A percentile compares a stretch with the other conserved stretches of the same genome.
phyloP scores from a whole-genome alignment of 2,329 filamentous ascomycete genomes.

The Dryadomyces sulphureus region DNA sequence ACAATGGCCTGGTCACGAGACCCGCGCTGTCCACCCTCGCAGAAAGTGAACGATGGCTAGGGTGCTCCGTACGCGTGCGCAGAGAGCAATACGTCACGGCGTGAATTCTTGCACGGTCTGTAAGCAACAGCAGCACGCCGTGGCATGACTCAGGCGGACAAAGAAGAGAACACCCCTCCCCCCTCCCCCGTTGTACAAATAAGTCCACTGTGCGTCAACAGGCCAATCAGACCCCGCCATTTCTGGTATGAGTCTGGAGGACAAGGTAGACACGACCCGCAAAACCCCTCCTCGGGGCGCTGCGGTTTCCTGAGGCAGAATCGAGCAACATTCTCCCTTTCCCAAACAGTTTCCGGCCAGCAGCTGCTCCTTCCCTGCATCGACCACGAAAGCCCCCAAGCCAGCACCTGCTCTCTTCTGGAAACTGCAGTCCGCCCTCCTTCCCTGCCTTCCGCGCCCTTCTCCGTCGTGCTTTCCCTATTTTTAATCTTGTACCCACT shows the following conservation, averaged over 20 bases:
- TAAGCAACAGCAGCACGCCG: no score
- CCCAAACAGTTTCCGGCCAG: no score
- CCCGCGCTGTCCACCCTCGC: no score
- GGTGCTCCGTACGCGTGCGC: no score
- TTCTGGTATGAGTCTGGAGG: neutral
- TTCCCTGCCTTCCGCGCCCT: neutral
- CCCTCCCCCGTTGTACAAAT: neutral
- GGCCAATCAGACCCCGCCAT: conserved; percentile 1
- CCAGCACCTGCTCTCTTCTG: neutral
- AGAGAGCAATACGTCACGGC: no score
- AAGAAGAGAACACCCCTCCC: neutral
- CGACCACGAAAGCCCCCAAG: neutral
- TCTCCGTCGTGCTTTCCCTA: neutral
- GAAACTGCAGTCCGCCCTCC: neutral
- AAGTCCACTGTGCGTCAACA: neutral
- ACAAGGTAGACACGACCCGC: conserved; percentile 3
- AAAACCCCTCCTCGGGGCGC: conserved; percentile 4
- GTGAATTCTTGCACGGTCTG: neutral
- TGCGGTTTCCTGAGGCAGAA: conserved; percentile 1
- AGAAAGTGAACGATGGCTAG: no score
- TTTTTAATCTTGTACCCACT: conserved; percentile 7
- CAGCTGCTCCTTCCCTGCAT: neutral
- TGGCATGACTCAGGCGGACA: neutral
- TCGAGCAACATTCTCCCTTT: neutral
- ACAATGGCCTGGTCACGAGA: no score